Conservation (phyloP, 352 stramenopile genomes). For the Stephanocyclus meneghinianus region DNA sequence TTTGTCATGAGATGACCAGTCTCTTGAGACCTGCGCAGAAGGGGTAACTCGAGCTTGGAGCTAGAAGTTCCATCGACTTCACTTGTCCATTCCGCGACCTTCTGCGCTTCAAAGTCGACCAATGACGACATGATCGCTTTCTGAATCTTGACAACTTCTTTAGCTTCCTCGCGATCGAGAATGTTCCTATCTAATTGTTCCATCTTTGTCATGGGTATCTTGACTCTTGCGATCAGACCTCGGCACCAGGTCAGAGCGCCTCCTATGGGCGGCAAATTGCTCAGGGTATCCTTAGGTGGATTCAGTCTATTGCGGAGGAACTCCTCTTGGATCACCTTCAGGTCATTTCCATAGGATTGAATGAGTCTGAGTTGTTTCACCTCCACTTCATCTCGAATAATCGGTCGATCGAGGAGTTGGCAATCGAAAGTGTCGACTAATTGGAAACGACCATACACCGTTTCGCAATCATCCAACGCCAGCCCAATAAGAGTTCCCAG, state of each 20-base stretch:
- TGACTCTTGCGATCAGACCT: constrained; percentile 92
- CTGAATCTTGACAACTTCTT: constrained; percentile 97
- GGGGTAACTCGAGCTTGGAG: constrained; percentile 92
- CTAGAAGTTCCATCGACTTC: constrained; percentile 93
- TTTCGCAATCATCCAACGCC: constrained; percentile 96
- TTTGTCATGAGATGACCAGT: constrained; percentile 93
- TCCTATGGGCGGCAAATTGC: constrained; percentile 93
- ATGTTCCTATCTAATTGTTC: constrained; percentile 94
- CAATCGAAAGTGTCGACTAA: constrained; percentile 96
- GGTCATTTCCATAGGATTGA: constrained; percentile 92
- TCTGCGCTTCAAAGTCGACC: constrained; percentile 95
- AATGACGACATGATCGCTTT: constrained; percentile 93
- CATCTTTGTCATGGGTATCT: constrained; percentile 96
- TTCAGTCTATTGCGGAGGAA: constrained; percentile 92
- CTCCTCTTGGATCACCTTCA: constrained; percentile 95
- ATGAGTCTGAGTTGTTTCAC: constrained; percentile 97
- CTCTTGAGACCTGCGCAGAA: constrained; percentile 89
- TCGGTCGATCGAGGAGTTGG: constrained; percentile 89
- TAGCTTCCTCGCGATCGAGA: constrained; percentile 96
- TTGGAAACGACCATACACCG: constrained; percentile 96
- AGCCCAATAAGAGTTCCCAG: constrained; percentile 94
- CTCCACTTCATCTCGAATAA: constrained; percentile 95
- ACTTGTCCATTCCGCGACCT: constrained; percentile 94
- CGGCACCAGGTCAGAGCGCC: constrained; percentile 94
- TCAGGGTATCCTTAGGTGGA: constrained; percentile 87